Evolutionary conservation across 2,329 filamentous ascomycete species (phyloP).

Genomic region (Cytospora chrysosperma): DNA sequence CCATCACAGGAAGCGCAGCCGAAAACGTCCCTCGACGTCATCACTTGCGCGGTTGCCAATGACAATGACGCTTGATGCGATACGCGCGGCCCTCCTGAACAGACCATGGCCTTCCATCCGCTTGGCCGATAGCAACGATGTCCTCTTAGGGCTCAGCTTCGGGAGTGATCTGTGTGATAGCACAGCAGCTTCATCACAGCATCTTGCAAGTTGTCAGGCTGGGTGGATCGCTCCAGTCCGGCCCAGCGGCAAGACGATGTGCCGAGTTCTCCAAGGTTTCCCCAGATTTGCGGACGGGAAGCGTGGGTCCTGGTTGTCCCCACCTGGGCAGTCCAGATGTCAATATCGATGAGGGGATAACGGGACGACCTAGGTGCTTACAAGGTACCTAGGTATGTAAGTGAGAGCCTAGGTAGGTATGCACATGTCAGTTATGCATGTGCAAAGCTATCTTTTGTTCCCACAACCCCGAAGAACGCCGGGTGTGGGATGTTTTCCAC

Average conservation of each 20-base stretch:
- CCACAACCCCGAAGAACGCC: slow-evolving; percentile 8
- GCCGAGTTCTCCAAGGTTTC: neutral
- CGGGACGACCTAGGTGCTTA: no score
- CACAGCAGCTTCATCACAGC: neutral
- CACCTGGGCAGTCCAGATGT: no score
- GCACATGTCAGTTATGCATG: neutral
- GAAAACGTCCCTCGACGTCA: neutral
- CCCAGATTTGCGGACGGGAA: slow-evolving; percentile 18
- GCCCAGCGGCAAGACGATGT: neutral
- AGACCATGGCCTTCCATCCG: neutral
- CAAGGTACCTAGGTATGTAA: no score
- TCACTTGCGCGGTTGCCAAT: neutral
- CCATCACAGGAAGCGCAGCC: neutral
- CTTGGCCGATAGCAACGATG: neutral
- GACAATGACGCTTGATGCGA: neutral
- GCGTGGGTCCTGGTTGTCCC: slow-evolving; percentile 12
- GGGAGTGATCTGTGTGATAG: slow-evolving; percentile 7
- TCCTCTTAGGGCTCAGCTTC: neutral
- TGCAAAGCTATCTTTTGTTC: slow-evolving; percentile 3
- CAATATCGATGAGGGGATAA: neutral
- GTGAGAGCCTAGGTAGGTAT: no score
- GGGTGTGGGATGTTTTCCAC: neutral
- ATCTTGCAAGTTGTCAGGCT: neutral
- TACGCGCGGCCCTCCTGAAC: neutral
- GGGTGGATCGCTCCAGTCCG: neutral